Percentiles rank a stretch among this genome's conserved stretches.
phyloP scores from a whole-genome alignment of 768 basidiomycete genomes.

The Asterophora parasitica region DNA sequence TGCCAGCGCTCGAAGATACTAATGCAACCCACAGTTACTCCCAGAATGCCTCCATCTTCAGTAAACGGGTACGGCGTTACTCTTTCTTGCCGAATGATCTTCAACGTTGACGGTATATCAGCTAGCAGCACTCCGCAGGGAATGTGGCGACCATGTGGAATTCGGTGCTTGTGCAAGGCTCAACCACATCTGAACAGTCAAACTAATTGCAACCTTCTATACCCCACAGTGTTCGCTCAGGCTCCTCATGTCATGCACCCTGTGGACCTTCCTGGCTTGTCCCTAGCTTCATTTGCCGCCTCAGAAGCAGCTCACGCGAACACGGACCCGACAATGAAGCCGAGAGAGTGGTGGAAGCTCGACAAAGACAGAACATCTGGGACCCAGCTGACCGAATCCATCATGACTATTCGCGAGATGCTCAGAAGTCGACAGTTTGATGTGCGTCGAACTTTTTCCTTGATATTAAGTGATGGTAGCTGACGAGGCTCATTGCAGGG shows the following conservation, averaged over 20 bases:
- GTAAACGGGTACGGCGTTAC: conserved; percentile 52
- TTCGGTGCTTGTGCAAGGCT: conserved; percentile 53
- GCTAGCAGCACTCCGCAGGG: conserved; percentile 71
- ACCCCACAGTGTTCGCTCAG: conserved; percentile 61
- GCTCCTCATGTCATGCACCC: conserved; percentile 66
- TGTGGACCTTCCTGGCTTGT: conserved; percentile 43
- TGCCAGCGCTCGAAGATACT: too few relatives aligned
- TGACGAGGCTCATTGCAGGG: too few relatives aligned
- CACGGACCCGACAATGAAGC: conserved; percentile 48
- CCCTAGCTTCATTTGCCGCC: conserved; percentile 25
- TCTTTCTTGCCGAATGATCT: not conserved
- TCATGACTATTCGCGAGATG: conserved; percentile 50
- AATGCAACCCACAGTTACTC: conserved; percentile 54
- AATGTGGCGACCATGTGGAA: conserved; percentile 60
- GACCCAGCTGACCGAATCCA: conserved; percentile 53
- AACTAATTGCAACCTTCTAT: not conserved
- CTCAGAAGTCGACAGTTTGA: conserved; percentile 59
- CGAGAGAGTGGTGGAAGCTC: conserved; percentile 70
- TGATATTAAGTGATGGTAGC: not conserved
- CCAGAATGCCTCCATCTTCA: conserved; percentile 67
- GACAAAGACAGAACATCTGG: conserved; percentile 48
- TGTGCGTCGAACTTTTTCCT: conserved; percentile 30
- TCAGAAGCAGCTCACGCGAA: conserved; percentile 33
- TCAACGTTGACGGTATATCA: conserved; percentile 22
- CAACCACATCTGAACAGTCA: too few relatives aligned